Base-by-base conservation (phyloP, 2,329 filamentous ascomycete genomes). In the Apiospora aurea region DNA sequence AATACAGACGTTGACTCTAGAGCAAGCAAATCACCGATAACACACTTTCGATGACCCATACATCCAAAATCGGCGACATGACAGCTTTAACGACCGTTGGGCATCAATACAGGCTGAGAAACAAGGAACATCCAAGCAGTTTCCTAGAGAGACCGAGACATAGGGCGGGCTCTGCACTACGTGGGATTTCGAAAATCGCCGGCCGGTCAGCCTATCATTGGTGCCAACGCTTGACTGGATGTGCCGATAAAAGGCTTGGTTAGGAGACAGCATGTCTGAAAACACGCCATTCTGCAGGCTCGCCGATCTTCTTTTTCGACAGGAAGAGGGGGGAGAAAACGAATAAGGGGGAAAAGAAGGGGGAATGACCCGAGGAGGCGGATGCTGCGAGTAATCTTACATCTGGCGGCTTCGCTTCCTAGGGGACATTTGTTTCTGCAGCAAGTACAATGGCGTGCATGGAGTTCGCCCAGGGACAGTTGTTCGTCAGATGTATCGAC, bases 401-500 rank as follows among this genome's bases (percentile, higher is more conserved):
- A 16, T 34, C 11, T 57, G 26, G 26, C 51, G 51, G 51, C 51
- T 26, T n/a, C 26, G 13, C 11, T 34, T 7, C 51, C 51, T 29
- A 57, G 26, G 34, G 51, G 51, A 57, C 26, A 6, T 18, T 24
- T 3, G 49, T 13, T 13, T 57, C 13, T 21, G 26, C 26, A 13
- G 51, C 18, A 61, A 38, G 29, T 61, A 61, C 29, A 38, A 38
- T 61, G 53, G 53, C 29, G 29, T 61, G 53, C 53, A 61, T 61
- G 7, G 16, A 13, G 18, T 34, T n/a, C 53, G 53, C 53, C 29
- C 53, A 13, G 29, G 29, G 38, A 14, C 53, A 38, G 53, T 61
- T 34, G 53, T 57, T 57, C 51, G 16, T 57, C 51, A 14, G 14
- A 10, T 34, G 26, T 34, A 8, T 34, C 26, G 26, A 57, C 34